phyloP scores from a whole-genome alignment of 768 basidiomycete species.

The Phaffia australis region DNA sequence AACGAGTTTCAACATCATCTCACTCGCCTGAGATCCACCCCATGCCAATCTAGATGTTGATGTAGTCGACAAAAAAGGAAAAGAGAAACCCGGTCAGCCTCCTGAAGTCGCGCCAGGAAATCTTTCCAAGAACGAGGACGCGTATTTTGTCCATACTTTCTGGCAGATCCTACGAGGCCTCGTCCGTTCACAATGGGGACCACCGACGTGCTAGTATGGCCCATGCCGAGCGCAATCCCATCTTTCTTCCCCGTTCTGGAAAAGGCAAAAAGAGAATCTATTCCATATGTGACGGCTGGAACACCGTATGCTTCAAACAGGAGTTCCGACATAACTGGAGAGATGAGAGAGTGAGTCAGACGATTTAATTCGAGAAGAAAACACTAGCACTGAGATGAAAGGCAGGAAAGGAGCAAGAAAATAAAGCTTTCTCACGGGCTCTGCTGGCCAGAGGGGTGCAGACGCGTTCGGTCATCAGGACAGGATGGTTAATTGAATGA shows the following conservation, averaged over 20 bases:
- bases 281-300: conserved; percentile 72
- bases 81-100: not conserved
- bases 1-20: conserved; percentile 82
- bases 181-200: conserved; percentile 75
- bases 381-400: conserved; percentile 9
- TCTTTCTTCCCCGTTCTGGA: conserved; percentile 55
- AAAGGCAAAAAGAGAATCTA: conserved; percentile 88
- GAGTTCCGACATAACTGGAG: conserved; percentile 79
- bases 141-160: conserved; percentile 49
- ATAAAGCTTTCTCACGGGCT: conserved; percentile 49
- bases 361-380: not conserved
- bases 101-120: not conserved
- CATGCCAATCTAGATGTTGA: conserved; percentile 65
- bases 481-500: conserved; percentile 64
- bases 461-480: conserved; percentile 86
- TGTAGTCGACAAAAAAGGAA: not conserved
- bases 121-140: not conserved
- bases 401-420: not conserved
- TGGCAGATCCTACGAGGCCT: conserved; percentile 72
- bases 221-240: conserved; percentile 81
- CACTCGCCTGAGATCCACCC: conserved; percentile 81
- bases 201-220: conserved; percentile 79
- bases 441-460: conserved; percentile 81
- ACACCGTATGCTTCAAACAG: conserved; percentile 88
- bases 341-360: not conserved